Base-by-base conservation (phyloP, 2,329 filamentous ascomycete genomes). In the Colletotrichum horii region DNA sequence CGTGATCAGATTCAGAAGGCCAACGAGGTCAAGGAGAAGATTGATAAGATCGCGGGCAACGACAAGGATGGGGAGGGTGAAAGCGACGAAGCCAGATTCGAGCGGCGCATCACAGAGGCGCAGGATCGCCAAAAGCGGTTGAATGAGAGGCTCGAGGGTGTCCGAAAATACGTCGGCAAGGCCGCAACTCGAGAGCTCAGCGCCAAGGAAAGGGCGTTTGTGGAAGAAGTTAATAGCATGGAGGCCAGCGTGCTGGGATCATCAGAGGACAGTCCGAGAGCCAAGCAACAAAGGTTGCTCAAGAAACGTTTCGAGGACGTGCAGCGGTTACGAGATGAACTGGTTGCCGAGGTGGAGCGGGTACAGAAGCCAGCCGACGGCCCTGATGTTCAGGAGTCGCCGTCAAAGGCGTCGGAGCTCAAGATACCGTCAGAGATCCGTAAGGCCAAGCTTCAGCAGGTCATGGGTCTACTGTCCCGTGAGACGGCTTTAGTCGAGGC, bases 401-500 rank as follows among this genome's bases (percentile, higher is more conserved):
- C 83, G 48, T 81, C 86, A 30, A 83, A 85, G n/a, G 79, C 77
- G 38, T 78, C 80, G 61, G 86, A 89, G 75, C 78, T 91, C 66
- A 86, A 87, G 77, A 91, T 94, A 70, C 90, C 92, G 15, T 84
- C 88, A 24, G 91, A 92, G 70, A 88, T 94, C 74, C 88, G 92
- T 74, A 90, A 88, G 83, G 89, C 87, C 66, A 94, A 94, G 84
- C 83, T 94, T 78, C 87, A 87, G 72, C 90, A 94, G 81, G 91
- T 95, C 26, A 91, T 91, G 83, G 84, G 85, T 32, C 83, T 94
- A 75, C 84, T 95, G 78, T 91, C 93, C 73, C 86, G 93, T 32
- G 93, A 95, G 84, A 90, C 90, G 62, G 92, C 92, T 7, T 83
- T 95, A 79, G 91, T 95, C 8, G 93, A 94, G 78, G 93, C 91